Evolutionary conservation across 352 stramenopile genomes (phyloP), one percentile per base, ranked within the genome.

Genomic region (Pythium volutum): DNA sequence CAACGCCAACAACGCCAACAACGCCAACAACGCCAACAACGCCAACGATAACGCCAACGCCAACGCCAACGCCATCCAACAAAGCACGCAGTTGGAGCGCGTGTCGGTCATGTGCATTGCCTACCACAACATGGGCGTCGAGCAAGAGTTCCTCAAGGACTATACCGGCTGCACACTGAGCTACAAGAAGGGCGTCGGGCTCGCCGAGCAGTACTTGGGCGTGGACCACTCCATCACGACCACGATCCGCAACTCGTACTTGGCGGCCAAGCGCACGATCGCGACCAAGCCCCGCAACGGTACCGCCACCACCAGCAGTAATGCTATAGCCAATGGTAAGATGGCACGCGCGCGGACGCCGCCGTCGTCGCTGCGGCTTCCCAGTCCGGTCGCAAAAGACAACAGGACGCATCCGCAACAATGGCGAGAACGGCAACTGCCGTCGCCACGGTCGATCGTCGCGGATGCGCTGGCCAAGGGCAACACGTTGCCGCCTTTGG

Each of bases 91-190:
- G 46, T 57, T 87, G 2, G 92, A 98, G 58, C 76, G 89, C 33
- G 87, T 97, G 18, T 95, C 92, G 0, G 91, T 97, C 47, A 84
- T 98, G 66, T 95, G 87, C 49, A 98, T 98, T 54, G 90, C 92
- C 14, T 98, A 98, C 67, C 93, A 98, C 69, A 98, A 98, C 63
- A 89, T 98, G 54, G 93, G 91, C 27, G 93, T 98, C 11, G 93
- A 98, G 75, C 87, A 97, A 55, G 93, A 98, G 62, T 98, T 97
- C 57, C 68, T 98, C 3, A 96, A 97, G 47, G 81, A 94, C 51
- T 97, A 86, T 53, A 75, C 88, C 41, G 74, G 91, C 52, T 87
- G 74, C 25, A 72, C 97, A 12, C 51, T 76, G n/a, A 95, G 83
- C 57, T 98, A 98, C 77, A 85, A 90, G 47, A 97, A 97, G 63